Evolutionary conservation across 768 basidiomycete genomes (phyloP).

Genomic region (Leccinellum luteum): DNA sequence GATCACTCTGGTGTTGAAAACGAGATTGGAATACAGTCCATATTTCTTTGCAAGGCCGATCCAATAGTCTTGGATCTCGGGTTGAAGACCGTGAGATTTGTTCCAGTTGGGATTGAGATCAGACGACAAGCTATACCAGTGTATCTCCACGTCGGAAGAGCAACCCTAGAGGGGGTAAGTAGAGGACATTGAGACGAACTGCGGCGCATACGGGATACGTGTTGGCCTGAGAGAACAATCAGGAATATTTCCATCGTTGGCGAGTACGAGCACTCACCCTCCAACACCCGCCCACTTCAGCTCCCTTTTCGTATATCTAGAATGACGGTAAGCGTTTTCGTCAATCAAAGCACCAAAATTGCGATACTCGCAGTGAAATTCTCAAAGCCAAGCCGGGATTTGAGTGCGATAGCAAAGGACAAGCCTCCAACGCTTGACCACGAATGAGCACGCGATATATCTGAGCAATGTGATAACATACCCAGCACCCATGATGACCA

Average conservation of each 20-base stretch:
- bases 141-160: slow-evolving; percentile 41
- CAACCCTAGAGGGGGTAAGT: slow-evolving; percentile 35
- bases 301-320: slow-evolving; percentile 45
- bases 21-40: slow-evolving; percentile 37
- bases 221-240: slow-evolving; percentile 27
- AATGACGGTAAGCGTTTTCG: neutral
- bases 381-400: slow-evolving; percentile 33
- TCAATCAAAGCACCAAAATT: too few species aligned
- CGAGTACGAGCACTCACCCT: slow-evolving; percentile 35
- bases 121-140: slow-evolving; percentile 47
- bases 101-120: slow-evolving; percentile 48
- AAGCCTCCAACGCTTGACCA: slow-evolving; percentile 39
- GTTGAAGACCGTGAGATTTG: slow-evolving; percentile 38
- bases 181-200: neutral
- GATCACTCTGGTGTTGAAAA: slow-evolving; percentile 43
- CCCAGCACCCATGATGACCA: slow-evolving; percentile 24
- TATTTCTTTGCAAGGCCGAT: slow-evolving; percentile 41
- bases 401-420: slow-evolving; percentile 42
- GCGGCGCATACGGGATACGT: slow-evolving; percentile 22
- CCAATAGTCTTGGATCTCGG: slow-evolving; percentile 46
- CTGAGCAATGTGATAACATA: slow-evolving; percentile 3
- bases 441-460: neutral
- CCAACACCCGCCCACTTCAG: slow-evolving; percentile 51
- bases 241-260: neutral
- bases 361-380: slow-evolving; percentile 39